Evolutionary conservation across 2,329 filamentous ascomycete genomes (phyloP).

Genomic region (Fusarium sp.): DNA sequence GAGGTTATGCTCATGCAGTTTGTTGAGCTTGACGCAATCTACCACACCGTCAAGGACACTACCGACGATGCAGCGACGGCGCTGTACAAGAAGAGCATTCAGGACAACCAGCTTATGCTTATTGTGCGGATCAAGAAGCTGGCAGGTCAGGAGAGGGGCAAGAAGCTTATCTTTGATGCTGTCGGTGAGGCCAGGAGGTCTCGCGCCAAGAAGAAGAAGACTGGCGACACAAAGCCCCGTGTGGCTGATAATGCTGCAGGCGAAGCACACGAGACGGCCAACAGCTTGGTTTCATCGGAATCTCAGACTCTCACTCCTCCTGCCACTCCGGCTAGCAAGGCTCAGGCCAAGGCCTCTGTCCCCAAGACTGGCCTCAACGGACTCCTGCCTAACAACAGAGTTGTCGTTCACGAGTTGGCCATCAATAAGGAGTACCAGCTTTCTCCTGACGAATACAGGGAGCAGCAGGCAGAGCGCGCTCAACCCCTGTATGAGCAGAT

Average conservation of each 20-base stretch:
- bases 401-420: constrained; percentile 82
- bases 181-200: constrained; percentile 77
- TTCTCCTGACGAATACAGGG: constrained; percentile 69
- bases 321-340: constrained; percentile 59
- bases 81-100: constrained; percentile 83
- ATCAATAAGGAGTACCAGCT: constrained; percentile 84
- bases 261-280: constrained; percentile 53
- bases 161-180: constrained; percentile 79
- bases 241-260: constrained; percentile 63
- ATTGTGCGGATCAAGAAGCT: constrained; percentile 84
- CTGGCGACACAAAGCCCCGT: constrained; percentile 78
- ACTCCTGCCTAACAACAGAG: constrained; percentile 77
- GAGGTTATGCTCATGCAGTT: constrained; percentile 90
- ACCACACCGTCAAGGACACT: constrained; percentile 84
- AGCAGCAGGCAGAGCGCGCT: constrained; percentile 64
- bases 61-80: constrained; percentile 78
- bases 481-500: constrained; percentile 67
- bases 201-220: constrained; percentile 72
- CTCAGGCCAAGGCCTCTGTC: constrained; percentile 52
- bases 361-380: constrained; percentile 59
- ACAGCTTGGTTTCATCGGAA: constrained; percentile 54
- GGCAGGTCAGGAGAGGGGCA: constrained; percentile 77
- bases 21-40: constrained; percentile 85
- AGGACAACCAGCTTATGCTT: constrained; percentile 83
- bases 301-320: constrained; percentile 67